Evolutionary conservation across 2,329 filamentous ascomycete species (phyloP).

Genomic region (Blastomyces parvus): DNA sequence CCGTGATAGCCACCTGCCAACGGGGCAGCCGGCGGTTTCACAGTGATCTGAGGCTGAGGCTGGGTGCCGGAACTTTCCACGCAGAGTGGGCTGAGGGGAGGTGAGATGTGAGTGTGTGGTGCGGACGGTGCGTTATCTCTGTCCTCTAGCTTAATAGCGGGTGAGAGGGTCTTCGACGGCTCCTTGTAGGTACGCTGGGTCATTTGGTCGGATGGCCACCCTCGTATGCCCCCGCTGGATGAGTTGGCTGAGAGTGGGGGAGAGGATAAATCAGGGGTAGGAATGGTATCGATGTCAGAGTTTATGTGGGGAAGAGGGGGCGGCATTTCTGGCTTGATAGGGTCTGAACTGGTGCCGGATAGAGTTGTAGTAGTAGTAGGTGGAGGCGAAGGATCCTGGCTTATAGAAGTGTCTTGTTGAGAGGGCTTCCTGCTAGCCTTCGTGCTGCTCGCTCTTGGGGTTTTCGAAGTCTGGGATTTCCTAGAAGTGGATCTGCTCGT

Average conservation of each 20-base stretch:
- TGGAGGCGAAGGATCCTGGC: background rate
- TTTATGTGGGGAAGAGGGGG: background rate
- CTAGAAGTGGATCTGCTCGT: conserved; percentile 15
- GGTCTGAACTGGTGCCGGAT: background rate
- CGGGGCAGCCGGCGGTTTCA: conserved; percentile 26
- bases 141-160: background rate
- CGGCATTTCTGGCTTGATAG: background rate
- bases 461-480: conserved; percentile 24
- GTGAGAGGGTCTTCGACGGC: background rate
- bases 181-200: background rate
- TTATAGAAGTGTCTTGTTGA: background rate
- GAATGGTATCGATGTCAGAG: background rate
- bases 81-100: conserved; percentile 12
- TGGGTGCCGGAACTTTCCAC: conserved; percentile 7
- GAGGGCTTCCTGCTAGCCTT: background rate
- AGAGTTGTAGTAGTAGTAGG: background rate
- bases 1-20: conserved; percentile 19
- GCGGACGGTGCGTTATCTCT: background rate
- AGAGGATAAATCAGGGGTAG: background rate
- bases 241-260: conserved; percentile 1
- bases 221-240: background rate
- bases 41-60: conserved; percentile 18
- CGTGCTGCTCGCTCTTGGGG: conserved; percentile 20
- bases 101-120: conserved; percentile 6
- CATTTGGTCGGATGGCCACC: background rate